Conservation (phyloP, 2,329 filamentous ascomycete species). For the Pyrenophora seminiperda region DNA sequence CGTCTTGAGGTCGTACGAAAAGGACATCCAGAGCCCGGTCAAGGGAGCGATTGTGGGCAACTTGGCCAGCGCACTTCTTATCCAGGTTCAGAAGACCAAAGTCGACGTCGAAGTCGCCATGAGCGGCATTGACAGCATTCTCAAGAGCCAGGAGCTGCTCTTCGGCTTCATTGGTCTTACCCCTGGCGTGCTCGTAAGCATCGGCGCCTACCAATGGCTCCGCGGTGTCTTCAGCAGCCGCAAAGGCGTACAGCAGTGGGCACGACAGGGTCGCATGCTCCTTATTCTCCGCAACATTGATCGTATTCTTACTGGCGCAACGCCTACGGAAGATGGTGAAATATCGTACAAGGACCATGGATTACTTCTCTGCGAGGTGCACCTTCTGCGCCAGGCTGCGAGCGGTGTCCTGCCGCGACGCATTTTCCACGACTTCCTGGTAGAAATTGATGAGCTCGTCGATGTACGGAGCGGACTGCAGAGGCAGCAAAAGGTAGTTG, state of each 20-base stretch:
- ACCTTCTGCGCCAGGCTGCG: constrained; percentile 75
- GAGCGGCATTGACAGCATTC: constrained; percentile 88
- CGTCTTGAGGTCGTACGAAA: constrained; percentile 87
- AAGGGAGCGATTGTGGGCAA: constrained; percentile 83
- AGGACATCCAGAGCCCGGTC: constrained; percentile 81
- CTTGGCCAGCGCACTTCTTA: constrained; percentile 84
- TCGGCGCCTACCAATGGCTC: constrained; percentile 75
- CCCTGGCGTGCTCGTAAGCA: constrained; percentile 85
- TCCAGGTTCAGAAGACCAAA: constrained; percentile 98
- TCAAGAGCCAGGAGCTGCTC: constrained; percentile 95
- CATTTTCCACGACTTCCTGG: constrained; percentile 81
- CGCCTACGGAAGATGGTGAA: constrained; percentile 72
- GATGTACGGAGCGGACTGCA: constrained; percentile 78
- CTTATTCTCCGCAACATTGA: constrained; percentile 88
- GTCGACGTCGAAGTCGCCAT: constrained; percentile 97
- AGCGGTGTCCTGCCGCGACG: constrained; percentile 71
- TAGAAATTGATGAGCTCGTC: constrained; percentile 84
- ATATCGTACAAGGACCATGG: constrained; percentile 93
- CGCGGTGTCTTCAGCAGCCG: constrained; percentile 71
- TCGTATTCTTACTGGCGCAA: constrained; percentile 60
- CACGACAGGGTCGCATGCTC: constrained; percentile 71
- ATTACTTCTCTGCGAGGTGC: constrained; percentile 85
- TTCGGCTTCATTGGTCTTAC: constrained; percentile 96
- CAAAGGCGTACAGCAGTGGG: constrained; percentile 67
- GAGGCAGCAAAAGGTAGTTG: constrained; percentile 76